Evolutionary conservation across 805 yeast species (phyloP), one percentile per base, ranked within the genome.

Genomic region (Starmerella stigmatis): DNA sequence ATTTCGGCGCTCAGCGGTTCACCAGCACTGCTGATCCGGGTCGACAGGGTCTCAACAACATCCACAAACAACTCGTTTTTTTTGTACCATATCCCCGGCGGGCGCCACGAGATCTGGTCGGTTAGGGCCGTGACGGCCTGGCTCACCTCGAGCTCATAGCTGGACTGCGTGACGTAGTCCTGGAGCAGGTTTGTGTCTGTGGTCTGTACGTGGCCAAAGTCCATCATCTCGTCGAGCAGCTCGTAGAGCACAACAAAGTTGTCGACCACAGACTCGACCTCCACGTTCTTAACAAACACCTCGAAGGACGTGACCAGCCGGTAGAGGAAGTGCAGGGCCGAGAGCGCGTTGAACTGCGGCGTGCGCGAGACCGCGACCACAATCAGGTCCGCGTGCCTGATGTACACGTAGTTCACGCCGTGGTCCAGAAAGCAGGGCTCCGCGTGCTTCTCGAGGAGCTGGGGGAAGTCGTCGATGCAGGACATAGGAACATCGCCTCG

Each of bases 61-160:
- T 88, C 94, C 52, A 88, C 72, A 58, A 86, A 88, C 43, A 92
- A 79, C 65, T 88, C 96, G 63, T 88, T 88, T 60, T 85, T 86
- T 54, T 80, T 77, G 64, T 88, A 88, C 52, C 73, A 74, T 20
- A 88, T 84, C 10, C 96, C 96, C 52, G 83, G 92, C 32, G 89
- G 83, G 62, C 97, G 75, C 96, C 96, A 88, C 20, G 89, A 79
- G 4, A 88, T 77, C 11, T 82, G 75, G 57, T 77, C 80, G 10
- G 86, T 81, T 15, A 86, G 74, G 0, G 94, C 79, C 51, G 86
- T 73, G 3, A 86, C 72, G 13, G 89, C 78, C 33, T 85, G 56
- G 8, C 59, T 57, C 27, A 58, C 56, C 25, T 62, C 63, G 20
- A 72, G 64, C 43, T 64, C 51, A 52, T 69, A 68, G 34, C 70